phyloP scores from a whole-genome alignment of 768 basidiomycete genomes.

The Pleurotus platypus region DNA sequence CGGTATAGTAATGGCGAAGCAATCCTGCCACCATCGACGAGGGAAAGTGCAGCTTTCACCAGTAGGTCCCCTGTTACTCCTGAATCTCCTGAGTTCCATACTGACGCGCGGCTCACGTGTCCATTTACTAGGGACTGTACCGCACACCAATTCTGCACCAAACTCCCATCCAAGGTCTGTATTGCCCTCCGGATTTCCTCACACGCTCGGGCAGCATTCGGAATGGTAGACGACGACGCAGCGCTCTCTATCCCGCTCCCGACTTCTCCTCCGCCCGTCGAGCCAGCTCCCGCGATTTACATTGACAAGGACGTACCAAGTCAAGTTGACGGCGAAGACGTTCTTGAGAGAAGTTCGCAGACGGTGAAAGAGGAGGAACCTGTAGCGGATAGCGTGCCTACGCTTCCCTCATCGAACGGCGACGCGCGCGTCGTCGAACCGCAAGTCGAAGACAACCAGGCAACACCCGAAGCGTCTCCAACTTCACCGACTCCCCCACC shows the following conservation, averaged over 20 bases:
- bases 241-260: slow-evolving; percentile 7
- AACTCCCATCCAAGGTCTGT: no score
- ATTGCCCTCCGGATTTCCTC: no score
- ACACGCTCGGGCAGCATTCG: not conserved
- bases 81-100: no score
- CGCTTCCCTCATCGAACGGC: not conserved
- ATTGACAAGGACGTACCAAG: not conserved
- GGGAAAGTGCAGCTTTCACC: no score
- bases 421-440: not conserved
- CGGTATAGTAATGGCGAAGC: no score
- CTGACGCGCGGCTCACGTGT: no score
- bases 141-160: no score
- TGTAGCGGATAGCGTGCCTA: not conserved
- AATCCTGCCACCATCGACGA: no score
- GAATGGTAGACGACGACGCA: slow-evolving; percentile 6
- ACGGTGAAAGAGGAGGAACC: not conserved
- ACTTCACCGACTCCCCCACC: slow-evolving; percentile 5
- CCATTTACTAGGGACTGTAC: no score
- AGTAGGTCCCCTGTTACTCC: no score
- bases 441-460: not conserved
- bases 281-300: not conserved
- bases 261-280: not conserved
- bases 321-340: not conserved
- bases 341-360: not conserved
- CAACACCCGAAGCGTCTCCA: not conserved